phyloP scores from a whole-genome alignment of 495 filamentous ascomycete genomes.

The Ascodesmis nigricans region DNA sequence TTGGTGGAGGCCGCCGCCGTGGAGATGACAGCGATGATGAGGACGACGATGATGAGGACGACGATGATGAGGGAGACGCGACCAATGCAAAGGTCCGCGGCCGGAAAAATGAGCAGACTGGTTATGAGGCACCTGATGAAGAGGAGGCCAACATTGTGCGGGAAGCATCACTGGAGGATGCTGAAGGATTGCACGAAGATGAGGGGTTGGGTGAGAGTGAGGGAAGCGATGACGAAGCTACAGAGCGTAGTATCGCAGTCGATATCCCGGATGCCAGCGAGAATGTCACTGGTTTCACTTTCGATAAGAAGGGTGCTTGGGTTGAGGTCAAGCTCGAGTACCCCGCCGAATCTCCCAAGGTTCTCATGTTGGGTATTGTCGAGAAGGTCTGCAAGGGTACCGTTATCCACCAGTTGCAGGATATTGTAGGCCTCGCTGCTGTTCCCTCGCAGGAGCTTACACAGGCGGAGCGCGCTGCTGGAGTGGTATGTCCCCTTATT shows the following conservation, averaged over 20 bases:
- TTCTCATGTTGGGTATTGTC: conserved; percentile 77
- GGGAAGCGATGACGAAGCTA: conserved; percentile 25
- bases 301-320: conserved; percentile 55
- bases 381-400: conserved; percentile 52
- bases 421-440: conserved; percentile 47
- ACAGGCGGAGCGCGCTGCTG: conserved; percentile 17
- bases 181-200: conserved; percentile 31
- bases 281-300: conserved; percentile 53
- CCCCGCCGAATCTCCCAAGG: conserved; percentile 55
- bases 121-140: conserved; percentile 79
- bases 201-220: conserved; percentile 30
- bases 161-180: conserved; percentile 30
- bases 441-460: conserved; percentile 38
- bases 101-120: conserved; percentile 56
- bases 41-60: conserved; percentile 45
- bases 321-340: conserved; percentile 73
- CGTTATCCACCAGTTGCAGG: conserved; percentile 67
- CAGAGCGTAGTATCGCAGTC: too few relatives aligned
- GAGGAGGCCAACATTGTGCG: conserved; percentile 51
- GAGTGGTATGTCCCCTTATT: conserved; percentile 11
- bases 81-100: conserved; percentile 52
- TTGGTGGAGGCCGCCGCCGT: conserved; percentile 23
- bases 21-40: conserved; percentile 30
- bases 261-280: conserved; percentile 23
- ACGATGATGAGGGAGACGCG: conserved; percentile 61